Evolutionary conservation across 192 early-diverging fungal genomes (phyloP).

Genomic region (Coemansia sp.): DNA sequence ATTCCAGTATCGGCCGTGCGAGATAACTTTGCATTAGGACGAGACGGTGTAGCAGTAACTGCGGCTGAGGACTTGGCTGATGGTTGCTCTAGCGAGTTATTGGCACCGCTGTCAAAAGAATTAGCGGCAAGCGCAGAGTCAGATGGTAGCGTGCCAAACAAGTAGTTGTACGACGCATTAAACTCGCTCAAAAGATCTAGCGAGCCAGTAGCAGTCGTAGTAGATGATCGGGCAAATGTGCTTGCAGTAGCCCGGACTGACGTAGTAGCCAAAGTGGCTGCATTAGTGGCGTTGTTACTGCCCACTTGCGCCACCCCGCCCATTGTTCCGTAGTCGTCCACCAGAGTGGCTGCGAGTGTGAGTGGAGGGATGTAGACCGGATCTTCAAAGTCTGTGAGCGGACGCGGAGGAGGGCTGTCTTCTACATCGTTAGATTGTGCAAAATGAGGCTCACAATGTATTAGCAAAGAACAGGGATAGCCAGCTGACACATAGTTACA

Average conservation of each 20-base stretch:
- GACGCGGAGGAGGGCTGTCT: slow-evolving; percentile 49
- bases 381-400: slow-evolving; percentile 49
- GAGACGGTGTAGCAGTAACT: background rate
- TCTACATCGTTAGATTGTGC: slow-evolving; percentile 23
- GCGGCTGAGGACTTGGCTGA: background rate
- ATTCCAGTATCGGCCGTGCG: slow-evolving; percentile 15
- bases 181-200: slow-evolving; percentile 46
- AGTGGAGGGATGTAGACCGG: slow-evolving; percentile 55
- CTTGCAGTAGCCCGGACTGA: slow-evolving; percentile 14
- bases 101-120: background rate
- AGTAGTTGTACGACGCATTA: slow-evolving; percentile 45
- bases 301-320: slow-evolving; percentile 7
- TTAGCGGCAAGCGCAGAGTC: slow-evolving; percentile 13
- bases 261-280: slow-evolving; percentile 8
- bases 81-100: background rate
- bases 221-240: slow-evolving; percentile 1
- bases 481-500: slow-evolving; percentile 13
- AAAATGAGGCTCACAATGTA: slow-evolving; percentile 1
- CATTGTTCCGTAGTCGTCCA: slow-evolving; percentile 41
- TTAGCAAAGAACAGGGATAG: background rate
- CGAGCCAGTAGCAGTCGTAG: slow-evolving; percentile 1
- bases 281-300: slow-evolving; percentile 5
- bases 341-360: slow-evolving; percentile 48
- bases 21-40: background rate
- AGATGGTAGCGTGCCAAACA: slow-evolving; percentile 43